A percentile compares a stretch with the other conserved stretches of the same genome.
These are phyloP conservation scores for Lablab purpureus DNA, from an alignment of 306 rosid genomes.

Conservation along the genomic window DNA sequence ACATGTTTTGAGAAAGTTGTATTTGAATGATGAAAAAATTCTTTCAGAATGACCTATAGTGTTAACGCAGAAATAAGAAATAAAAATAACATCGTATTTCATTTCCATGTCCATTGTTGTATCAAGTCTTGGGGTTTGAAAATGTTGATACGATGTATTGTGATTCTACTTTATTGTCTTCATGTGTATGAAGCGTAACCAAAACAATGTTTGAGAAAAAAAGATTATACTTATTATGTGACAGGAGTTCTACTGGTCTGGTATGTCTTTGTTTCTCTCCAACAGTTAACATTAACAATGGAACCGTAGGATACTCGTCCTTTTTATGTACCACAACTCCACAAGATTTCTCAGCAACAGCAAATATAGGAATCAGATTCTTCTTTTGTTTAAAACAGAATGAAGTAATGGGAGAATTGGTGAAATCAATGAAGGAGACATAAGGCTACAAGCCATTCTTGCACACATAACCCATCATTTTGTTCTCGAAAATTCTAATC, in stretches of 20 bases:
- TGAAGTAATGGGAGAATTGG: background rate
- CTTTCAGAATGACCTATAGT: too few relatives aligned
- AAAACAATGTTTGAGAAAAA: background rate
- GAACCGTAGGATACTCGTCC: constrained; percentile 38
- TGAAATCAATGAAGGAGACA: constrained; percentile 34
- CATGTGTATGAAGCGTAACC: background rate
- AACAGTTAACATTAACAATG: background rate
- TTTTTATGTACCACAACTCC: background rate
- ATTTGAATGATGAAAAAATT: too few relatives aligned
- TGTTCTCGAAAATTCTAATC: constrained; percentile 35
- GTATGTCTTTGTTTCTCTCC: background rate
- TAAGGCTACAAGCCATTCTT: constrained; percentile 48
- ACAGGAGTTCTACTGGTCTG: background rate
- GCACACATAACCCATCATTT: constrained; percentile 36
- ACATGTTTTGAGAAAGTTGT: too few relatives aligned
- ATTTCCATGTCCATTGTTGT: too few relatives aligned
- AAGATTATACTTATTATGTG: background rate
- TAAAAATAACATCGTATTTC: too few relatives aligned
- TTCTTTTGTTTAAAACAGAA: background rate
- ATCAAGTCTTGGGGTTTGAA: too few relatives aligned
- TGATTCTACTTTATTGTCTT: background rate
- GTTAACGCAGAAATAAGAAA: too few relatives aligned
- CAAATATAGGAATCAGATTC: background rate
- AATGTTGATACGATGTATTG: background rate
- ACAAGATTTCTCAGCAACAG: constrained; percentile 4